Base-by-base conservation (phyloP, 108 stramenopile genomes). In the Discostella pseudostelligera region DNA sequence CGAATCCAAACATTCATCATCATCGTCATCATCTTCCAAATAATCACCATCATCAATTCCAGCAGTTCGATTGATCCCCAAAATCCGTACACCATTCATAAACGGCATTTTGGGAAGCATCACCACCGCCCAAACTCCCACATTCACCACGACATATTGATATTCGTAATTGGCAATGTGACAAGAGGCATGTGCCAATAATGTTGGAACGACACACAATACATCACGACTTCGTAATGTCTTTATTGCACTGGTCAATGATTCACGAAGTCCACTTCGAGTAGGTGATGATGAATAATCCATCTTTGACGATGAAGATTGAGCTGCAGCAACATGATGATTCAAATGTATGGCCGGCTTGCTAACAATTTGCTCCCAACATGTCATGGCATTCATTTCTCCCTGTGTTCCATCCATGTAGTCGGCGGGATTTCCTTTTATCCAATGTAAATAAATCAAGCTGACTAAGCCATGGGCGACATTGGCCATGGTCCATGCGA, bases 21-120 rank as follows among this genome's bases (percentile, higher is more conserved):
- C 69, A 26, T 45, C 60, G 0, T 73, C 72, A 1, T 53, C 37
- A 17, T 65, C 70, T 24, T 58, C 72, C n/a, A 29, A 36, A 42
- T 75, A 68, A 48, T 71, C 76, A 14, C 64, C 78, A 81, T 96
- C 96, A 69, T 97, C 97, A 69, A 97, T 96, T 14, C 98, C 98
- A 11, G 85, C 79, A 12, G 98, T 99, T 64, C 85, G 79, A 72
- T 99, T 99, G 76, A 97, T 97, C 19, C 96, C 93, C 42, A 97
- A 79, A 28, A 99, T 79, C 44, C 98, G 85, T 24, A 99, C 98
- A 16, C 96, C 90, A 63, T 96, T 95, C 97, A 99, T 97, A 39
- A 70, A 72, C 22, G 93, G 94, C 54, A 96, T 56, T 67, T 99
- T 99, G 53, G 92, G 89, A 29, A 94, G 51, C 59, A 97, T 76